Evolutionary conservation across 805 yeast genomes (phyloP).

Genomic region (Yamadazyma akitaensis): DNA sequence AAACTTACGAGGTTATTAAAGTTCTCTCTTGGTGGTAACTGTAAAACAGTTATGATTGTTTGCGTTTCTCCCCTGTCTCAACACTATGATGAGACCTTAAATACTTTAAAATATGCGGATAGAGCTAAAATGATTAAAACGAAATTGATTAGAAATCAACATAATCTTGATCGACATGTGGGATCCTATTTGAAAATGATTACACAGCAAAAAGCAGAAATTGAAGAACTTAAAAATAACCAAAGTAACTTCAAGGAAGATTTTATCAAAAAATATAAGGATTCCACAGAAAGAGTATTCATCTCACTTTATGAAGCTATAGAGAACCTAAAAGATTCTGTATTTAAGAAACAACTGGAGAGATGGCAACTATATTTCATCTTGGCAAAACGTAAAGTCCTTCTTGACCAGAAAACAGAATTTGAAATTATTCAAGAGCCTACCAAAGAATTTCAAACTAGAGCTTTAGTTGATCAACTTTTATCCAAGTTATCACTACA

Average conservation of each 20-base stretch:
- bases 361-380: conserved; percentile 41
- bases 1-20: conserved; percentile 83
- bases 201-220: conserved; percentile 72
- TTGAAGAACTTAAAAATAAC: conserved; percentile 60
- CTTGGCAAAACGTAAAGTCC: conserved; percentile 45
- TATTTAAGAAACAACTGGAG: conserved; percentile 44
- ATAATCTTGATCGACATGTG: conserved; percentile 75
- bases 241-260: conserved; percentile 44
- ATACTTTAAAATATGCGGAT: conserved; percentile 87
- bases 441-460: background rate
- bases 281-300: conserved; percentile 37
- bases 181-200: conserved; percentile 83
- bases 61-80: conserved; percentile 83
- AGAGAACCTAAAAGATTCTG: conserved; percentile 36
- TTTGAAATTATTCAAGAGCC: conserved; percentile 15
- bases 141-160: conserved; percentile 68
- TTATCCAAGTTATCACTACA: conserved; percentile 37
- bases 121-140: conserved; percentile 90
- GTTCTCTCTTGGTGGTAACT: conserved; percentile 89
- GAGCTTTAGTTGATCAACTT: conserved; percentile 30
- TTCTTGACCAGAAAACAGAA: conserved; percentile 43
- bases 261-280: conserved; percentile 31
- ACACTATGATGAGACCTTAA: conserved; percentile 91
- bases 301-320: conserved; percentile 40
- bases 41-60: conserved; percentile 94